phyloP scores from a whole-genome alignment of 805 yeast species.

The Zygoascus ofunaensis region DNA sequence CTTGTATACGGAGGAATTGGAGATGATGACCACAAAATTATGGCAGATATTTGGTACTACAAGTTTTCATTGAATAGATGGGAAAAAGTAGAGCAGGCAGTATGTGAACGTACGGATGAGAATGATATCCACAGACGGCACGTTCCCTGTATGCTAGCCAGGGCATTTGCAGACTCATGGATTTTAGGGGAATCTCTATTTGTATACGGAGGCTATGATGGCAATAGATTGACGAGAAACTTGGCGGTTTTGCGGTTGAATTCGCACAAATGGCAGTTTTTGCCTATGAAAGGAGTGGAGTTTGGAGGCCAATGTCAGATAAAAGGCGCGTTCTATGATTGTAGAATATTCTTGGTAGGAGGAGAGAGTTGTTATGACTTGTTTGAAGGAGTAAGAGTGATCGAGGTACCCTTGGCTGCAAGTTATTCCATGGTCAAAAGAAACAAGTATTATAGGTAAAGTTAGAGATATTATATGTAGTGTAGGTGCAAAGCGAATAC shows the following conservation, averaged over 20 bases:
- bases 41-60: constrained; percentile 15
- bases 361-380: constrained; percentile 14
- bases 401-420: constrained; percentile 14
- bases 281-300: constrained; percentile 15
- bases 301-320: constrained; percentile 18
- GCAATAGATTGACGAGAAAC: constrained; percentile 10
- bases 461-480: neutral
- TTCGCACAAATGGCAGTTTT: constrained; percentile 13
- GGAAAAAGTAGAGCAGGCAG: constrained; percentile 6
- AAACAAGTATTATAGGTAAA: no score
- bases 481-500: neutral
- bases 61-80: constrained; percentile 11
- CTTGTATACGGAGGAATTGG: constrained; percentile 16
- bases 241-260: constrained; percentile 13
- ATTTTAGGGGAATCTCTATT: constrained; percentile 13
- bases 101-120: neutral
- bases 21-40: constrained; percentile 10
- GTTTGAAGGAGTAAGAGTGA: constrained; percentile 12
- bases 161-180: constrained; percentile 15
- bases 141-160: constrained; percentile 3
- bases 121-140: neutral
- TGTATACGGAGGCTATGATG: constrained; percentile 21
- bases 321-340: constrained; percentile 14
- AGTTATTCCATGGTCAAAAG: neutral
- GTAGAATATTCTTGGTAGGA: constrained; percentile 17